Evolutionary conservation across 1,284 basidiomycete species (phyloP), one percentile per base, ranked within the genome.

Genomic region (Rhodotorula sp.): DNA sequence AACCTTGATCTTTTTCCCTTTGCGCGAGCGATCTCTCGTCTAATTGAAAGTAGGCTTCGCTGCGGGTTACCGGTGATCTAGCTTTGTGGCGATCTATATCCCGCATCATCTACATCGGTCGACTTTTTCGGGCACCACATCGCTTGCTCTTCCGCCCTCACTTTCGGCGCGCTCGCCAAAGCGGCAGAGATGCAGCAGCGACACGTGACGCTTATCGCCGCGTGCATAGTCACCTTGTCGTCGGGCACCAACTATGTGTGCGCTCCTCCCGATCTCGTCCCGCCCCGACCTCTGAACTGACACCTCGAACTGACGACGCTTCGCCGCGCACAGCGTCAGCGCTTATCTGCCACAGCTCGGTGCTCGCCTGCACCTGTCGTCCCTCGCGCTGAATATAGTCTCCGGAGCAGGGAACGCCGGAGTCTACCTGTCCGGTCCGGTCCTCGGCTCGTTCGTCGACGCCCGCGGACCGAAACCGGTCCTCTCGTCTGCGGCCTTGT

Each of bases 281-380:
- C 34, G 34, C 34, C 34, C 34, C 8, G 34, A 34, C 34, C 34
- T 8, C 8, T 8, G 12, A 12, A 8, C 23, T 57, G n/a, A 29
- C 61, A n/a, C n/a, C n/a, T n/a, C n/a, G 12, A 12, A 8, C 23
- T 57, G n/a, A 29, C 61, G 18, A 18, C 26, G 39, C 39, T 18
- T 16, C 39, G 7, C 26, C 20, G n/a, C 29, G 5, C 20, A 21
- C 65, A 70, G 65, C 54, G 51, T 68, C n/a, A 65, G 62, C 31
- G 62, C 65, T 14, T 83, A 79, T 64, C 80, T 80, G 3, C 81
- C 81, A 0, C 82, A 83, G 73, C 76, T 82, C n/a, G 79, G 80
- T 34, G 74, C 78, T 23, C 67, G 54, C 8, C 76, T 82, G 39
- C 79, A 81, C 62, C 78, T 83, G 21, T 78, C 79, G 0, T 79